Evolutionary conservation across 192 early-diverging fungal genomes (phyloP), one percentile per base, ranked within the genome.

Genomic region (Blastocladiella britannica): DNA sequence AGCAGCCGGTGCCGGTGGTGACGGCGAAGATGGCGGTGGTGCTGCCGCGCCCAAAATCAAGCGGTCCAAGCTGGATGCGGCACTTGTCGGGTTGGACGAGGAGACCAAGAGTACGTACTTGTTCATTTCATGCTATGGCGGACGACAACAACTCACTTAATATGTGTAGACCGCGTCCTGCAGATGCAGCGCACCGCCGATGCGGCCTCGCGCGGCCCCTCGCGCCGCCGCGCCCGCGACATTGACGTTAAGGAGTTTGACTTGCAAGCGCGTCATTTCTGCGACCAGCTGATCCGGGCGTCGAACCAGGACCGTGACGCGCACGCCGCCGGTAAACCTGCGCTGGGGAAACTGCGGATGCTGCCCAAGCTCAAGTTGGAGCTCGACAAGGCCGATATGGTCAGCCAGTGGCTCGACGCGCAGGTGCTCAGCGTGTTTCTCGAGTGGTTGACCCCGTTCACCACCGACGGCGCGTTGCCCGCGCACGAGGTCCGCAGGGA

Each of bases 401-500:
- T 26, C 22, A 28, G 29, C 26, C 25, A 28, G 25, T 57, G 26
- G 5, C 51, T 57, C 31, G 31, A 57, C 25, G 25, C 26, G 25
- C 31, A 57, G 25, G 29, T 57, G 4, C 51, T 57, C 18, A 28
- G 29, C 24, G 56, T 25, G 18, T 20, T 57, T 22, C 31, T 25
- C 15, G 56, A 25, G 15, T 57, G 56, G 56, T 28, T 57, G 25
- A 28, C 26, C 25, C 56, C 56, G 25, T 57, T 57, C 25, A 25
- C 56, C 25, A n/a, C n/a, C n/a, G 56, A 57, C 51, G 56, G 56
- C 51, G 26, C 56, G 18, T 28, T 57, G 51, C 56, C 56, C 25
- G 25, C 27, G 18, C 27, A 51, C 51, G 56, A 57, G 26, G 29
- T 57, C 22, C 56, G 51, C 31, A 25, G 29, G 18, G 56, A 25